Conservation (phyloP, 306 rosid genomes). For the Macrotyloma uniflorum region DNA sequence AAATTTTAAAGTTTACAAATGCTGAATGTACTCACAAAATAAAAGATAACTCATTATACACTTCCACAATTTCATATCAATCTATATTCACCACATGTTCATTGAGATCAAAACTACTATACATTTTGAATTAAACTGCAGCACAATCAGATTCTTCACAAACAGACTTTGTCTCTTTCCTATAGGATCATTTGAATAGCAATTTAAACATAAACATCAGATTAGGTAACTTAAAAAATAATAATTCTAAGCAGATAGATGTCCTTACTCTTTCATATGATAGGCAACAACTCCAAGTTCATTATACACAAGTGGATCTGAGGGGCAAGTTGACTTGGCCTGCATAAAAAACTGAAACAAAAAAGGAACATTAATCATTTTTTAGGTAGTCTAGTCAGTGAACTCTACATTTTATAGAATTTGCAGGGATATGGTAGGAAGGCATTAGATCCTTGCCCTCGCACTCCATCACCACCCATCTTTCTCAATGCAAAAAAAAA, state of each 20-base stretch:
- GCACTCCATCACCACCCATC: background rate
- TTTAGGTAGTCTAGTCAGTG: constrained; percentile 20
- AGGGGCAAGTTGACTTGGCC: constrained; percentile 86
- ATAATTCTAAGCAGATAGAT: constrained; percentile 28
- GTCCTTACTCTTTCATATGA: constrained; percentile 87
- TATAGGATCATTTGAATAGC: constrained; percentile 22
- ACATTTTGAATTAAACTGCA: background rate
- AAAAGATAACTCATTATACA: background rate
- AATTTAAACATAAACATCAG: background rate
- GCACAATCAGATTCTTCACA: background rate
- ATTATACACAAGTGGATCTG: constrained; percentile 91
- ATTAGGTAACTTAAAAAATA: background rate
- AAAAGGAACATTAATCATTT: constrained; percentile 30
- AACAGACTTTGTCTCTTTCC: background rate
- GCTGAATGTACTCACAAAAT: background rate
- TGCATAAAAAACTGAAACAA: constrained; percentile 76
- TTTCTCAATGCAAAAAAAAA: background rate
- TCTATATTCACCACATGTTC: background rate
- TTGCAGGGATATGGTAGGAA: background rate
- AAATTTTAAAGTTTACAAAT: background rate
- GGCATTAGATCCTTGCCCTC: background rate
- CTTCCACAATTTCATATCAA: background rate
- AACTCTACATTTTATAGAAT: background rate
- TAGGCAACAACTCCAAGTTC: constrained; percentile 99
- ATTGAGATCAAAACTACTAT: background rate